Conservation (phyloP, 345 rosid species). For the Eucalyptus tenuipes region DNA sequence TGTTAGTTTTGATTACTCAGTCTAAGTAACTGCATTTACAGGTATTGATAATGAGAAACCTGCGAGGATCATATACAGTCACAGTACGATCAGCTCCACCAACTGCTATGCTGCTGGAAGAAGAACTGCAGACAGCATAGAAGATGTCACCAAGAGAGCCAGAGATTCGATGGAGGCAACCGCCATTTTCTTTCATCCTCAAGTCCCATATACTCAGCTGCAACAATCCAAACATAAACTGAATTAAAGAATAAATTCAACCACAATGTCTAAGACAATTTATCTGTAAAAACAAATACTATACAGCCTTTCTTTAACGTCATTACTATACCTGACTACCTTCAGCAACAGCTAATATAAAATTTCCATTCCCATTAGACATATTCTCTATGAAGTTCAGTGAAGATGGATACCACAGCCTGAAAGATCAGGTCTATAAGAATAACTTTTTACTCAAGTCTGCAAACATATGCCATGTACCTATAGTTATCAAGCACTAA, state of each 20-base stretch:
- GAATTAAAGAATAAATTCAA: not conserved
- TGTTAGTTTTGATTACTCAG: not conserved
- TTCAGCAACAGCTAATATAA: constrained; percentile 42
- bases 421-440: constrained; percentile 13
- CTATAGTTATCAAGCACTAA: not conserved
- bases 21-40: not conserved
- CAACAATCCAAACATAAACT: constrained; percentile 1
- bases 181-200: constrained; percentile 64
- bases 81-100: constrained; percentile 68
- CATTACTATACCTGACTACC: constrained; percentile 43
- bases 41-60: constrained; percentile 14
- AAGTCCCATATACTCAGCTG: constrained; percentile 54
- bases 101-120: constrained; percentile 40
- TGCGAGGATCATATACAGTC: constrained; percentile 67
- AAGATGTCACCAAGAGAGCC: constrained; percentile 46
- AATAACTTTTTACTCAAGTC: not conserved
- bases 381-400: constrained; percentile 32
- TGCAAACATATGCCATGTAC: not conserved
- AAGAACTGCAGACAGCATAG: constrained; percentile 47
- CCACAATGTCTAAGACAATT: not conserved
- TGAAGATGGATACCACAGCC: constrained; percentile 58
- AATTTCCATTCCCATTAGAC: constrained; percentile 25
- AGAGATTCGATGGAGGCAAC: constrained; percentile 44
- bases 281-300: not conserved
- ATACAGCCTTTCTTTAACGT: not conserved